Percentiles rank a stretch among this genome's conserved stretches.
These are phyloP conservation scores for Xylariaceae sp. DNA, from an alignment of 2,329 filamentous ascomycete genomes.

Conservation along the genomic window DNA sequence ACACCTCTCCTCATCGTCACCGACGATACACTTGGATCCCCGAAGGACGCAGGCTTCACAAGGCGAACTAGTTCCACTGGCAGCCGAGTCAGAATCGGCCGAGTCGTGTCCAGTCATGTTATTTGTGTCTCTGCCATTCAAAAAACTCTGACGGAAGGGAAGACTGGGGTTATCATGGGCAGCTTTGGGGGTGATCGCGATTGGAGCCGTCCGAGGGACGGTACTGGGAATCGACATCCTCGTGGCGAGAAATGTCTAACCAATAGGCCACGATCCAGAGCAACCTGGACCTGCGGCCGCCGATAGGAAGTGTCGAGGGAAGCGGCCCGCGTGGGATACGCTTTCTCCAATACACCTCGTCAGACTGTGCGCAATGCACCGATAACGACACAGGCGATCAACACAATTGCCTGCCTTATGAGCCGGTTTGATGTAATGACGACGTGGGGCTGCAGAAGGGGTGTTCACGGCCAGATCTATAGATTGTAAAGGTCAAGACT, in stretches of 20 bases:
- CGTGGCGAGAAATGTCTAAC: conserved; percentile 13
- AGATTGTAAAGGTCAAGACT: conserved; percentile 12
- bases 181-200: conserved; percentile 62
- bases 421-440: background rate
- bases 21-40: conserved; percentile 71
- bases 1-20: conserved; percentile 69
- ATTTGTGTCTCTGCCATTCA: conserved; percentile 46
- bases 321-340: conserved; percentile 12
- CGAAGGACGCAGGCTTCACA: conserved; percentile 73
- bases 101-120: conserved; percentile 52
- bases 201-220: conserved; percentile 59
- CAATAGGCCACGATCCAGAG: conserved; percentile 13
- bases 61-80: conserved; percentile 46
- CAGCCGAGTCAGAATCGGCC: conserved; percentile 42
- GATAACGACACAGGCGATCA: conserved; percentile 6
- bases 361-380: conserved; percentile 3
- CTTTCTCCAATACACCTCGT: conserved; percentile 4
- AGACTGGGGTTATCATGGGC: conserved; percentile 43
- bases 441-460: conserved; percentile 2
- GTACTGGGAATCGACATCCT: conserved; percentile 51
- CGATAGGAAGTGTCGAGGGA: conserved; percentile 8
- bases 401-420: background rate
- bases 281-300: conserved; percentile 2
- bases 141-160: conserved; percentile 39
- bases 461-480: conserved; percentile 17